Evolutionary conservation across 2,329 filamentous ascomycete species (phyloP), one percentile per base, ranked within the genome.

Genomic region (Arthroderma sp.): DNA sequence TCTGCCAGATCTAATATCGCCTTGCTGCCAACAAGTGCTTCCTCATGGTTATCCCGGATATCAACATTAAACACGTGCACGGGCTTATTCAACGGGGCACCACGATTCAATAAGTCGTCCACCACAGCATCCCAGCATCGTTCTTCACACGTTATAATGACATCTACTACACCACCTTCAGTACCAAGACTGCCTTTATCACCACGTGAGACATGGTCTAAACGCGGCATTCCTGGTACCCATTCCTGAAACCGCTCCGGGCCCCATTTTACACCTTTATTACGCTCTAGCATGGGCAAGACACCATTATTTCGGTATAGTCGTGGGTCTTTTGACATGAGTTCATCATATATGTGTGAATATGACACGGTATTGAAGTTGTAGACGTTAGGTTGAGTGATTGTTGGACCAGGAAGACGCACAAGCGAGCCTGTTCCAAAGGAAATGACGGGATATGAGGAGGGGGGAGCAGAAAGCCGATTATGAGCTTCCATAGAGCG

Each of bases 401-500:
- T 91, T 31, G 81, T 83, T 1, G 91, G 89, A 0, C 91, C 91
- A 0, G 91, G 91, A 0, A 98, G 73, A 28, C 91, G 85, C 54
- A 98, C 91, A 11, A 94, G 79, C 11, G 87, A 94, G 45, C 91
- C 91, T 0, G 91, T 98, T 50, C 91, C 91, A 62, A 96, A 98
- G 11, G 89, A 96, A 55, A 96, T 93, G 54, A 94, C 89, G n/a
- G 91, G 91, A 58, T 91, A 96, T 40, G 81, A 69, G 40, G 88
- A 91, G 44, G 82, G 68, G 41, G 86, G 85, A 48, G 83, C 77
- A 4, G 91, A 85, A 31, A 98, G 80, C 50, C 85, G 85, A 29
- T 95, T 78, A 64, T 98, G 91, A n/a, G 89, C 89, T 73, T 96
- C 91, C 91, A 98, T 96, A n/a, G 85, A 94, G 78, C 91, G 80